Percentiles rank a stretch among this genome's conserved stretches.
Conservation (phyloP, 2,329 filamentous ascomycete species). For the Neonectria sp. region DNA sequence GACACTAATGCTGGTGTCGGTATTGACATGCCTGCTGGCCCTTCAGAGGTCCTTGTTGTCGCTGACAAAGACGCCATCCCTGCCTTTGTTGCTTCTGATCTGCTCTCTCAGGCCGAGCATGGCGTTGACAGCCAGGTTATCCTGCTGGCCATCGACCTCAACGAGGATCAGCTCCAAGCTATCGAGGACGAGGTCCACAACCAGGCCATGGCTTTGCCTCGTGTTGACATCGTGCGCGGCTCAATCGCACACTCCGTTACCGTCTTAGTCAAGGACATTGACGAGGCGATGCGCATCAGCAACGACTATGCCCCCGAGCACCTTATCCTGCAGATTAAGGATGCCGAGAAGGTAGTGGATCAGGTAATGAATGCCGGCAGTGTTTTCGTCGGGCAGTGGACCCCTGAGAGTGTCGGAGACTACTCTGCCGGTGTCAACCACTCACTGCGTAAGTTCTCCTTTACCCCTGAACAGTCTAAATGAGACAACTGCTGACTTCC, state of each 20-base stretch:
- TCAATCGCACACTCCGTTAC: slow-evolving; percentile 94
- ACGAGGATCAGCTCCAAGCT: slow-evolving; percentile 79
- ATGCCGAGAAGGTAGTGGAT: slow-evolving; percentile 82
- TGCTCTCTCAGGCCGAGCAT: slow-evolving; percentile 96
- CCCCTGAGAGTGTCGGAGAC: slow-evolving; percentile 96
- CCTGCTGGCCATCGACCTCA: slow-evolving; percentile 86
- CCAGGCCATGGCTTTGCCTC: slow-evolving; percentile 88
- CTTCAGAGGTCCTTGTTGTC: slow-evolving; percentile 96
- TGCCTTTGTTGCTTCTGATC: slow-evolving; percentile 94
- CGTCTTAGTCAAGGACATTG: slow-evolving; percentile 78
- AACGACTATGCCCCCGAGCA: slow-evolving; percentile 98
- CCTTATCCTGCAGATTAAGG: slow-evolving; percentile 88
- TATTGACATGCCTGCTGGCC: slow-evolving; percentile 98
- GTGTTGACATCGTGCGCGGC: slow-evolving; percentile 93
- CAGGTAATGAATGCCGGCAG: slow-evolving; percentile 94
- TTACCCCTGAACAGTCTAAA: neutral
- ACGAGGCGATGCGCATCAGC: slow-evolving; percentile 85
- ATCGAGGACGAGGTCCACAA: slow-evolving; percentile 93
- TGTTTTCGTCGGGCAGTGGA: slow-evolving; percentile 97
- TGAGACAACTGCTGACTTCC: slow-evolving; percentile 35
- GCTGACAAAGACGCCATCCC: slow-evolving; percentile 91
- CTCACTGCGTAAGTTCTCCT: slow-evolving; percentile 83
- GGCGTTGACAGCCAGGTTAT: slow-evolving; percentile 97
- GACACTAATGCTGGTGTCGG: slow-evolving; percentile 95
- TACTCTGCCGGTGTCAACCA: slow-evolving; percentile 99